These are phyloP conservation scores for Aspergillus aculeatus DNA, from an alignment of 2,329 filamentous ascomycete species.

Conservation along the genomic window DNA sequence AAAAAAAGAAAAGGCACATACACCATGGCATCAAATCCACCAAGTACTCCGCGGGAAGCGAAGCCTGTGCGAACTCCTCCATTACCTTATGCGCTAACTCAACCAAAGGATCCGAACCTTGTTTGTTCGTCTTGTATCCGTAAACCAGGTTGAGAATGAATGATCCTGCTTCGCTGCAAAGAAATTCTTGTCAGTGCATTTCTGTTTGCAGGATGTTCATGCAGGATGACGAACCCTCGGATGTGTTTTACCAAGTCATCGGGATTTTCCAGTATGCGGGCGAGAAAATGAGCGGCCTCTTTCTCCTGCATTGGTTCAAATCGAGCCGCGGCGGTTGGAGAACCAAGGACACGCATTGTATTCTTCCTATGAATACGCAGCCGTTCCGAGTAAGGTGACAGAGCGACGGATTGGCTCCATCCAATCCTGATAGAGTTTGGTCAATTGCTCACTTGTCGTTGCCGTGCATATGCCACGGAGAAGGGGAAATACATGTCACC, in stretches of 20 bases:
- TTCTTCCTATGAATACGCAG: constrained; percentile 48
- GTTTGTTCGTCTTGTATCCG: background rate
- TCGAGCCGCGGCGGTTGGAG: constrained; percentile 37
- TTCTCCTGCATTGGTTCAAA: constrained; percentile 45
- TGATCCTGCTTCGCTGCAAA: constrained; percentile 37
- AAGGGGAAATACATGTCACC: constrained; percentile 27
- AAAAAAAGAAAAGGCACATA: background rate
- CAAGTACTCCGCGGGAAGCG: background rate
- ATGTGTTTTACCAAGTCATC: constrained; percentile 43
- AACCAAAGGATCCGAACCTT: background rate
- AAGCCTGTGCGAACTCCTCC: background rate
- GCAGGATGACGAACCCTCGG: constrained; percentile 19
- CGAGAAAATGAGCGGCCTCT: constrained; percentile 46
- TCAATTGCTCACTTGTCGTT: background rate
- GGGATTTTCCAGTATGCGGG: constrained; percentile 43
- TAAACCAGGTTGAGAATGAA: constrained; percentile 16
- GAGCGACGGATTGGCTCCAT: constrained; percentile 38
- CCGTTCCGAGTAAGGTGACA: constrained; percentile 35
- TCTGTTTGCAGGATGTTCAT: background rate
- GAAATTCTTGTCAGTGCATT: background rate
- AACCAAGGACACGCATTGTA: constrained; percentile 46
- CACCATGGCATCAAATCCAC: background rate
- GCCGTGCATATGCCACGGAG: background rate
- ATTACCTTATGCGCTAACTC: background rate
- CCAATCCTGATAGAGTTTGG: constrained; percentile 28